Conservation (phyloP, 305 asterid species). For the Fraxinus ornus region DNA sequence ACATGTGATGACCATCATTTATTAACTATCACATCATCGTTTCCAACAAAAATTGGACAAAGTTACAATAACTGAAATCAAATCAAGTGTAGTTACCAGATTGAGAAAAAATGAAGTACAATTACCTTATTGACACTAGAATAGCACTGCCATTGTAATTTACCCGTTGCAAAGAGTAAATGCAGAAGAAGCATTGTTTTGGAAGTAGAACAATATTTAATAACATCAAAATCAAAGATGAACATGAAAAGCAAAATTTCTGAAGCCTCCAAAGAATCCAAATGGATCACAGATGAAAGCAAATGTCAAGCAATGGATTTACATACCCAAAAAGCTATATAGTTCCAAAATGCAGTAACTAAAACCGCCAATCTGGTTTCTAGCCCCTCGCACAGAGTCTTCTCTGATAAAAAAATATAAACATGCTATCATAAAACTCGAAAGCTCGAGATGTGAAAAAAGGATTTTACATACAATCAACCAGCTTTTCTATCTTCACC, state of each 20-base stretch:
- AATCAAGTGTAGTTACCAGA: too few relatives aligned
- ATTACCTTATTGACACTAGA: not conserved
- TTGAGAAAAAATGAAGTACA: too few relatives aligned
- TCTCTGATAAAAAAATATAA: constrained; percentile 7
- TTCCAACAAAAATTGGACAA: not conserved
- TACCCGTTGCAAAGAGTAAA: not conserved
- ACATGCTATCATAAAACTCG: constrained; percentile 13
- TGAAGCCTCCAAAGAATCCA: not conserved
- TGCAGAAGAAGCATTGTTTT: not conserved
- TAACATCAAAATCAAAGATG: not conserved
- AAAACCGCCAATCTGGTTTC: constrained; percentile 18
- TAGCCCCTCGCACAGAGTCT: not conserved
- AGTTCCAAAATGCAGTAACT: constrained; percentile 11
- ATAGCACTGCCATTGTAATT: not conserved
- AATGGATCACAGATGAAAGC: not conserved
- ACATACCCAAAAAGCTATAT: constrained; percentile 21
- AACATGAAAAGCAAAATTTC: not conserved
- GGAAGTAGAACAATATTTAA: not conserved
- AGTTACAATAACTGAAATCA: not conserved
- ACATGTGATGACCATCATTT: not conserved
- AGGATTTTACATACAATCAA: constrained; percentile 18
- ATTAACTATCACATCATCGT: not conserved
- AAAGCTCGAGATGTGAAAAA: constrained; percentile 14
- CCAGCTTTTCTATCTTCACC: constrained; percentile 16
- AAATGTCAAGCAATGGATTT: constrained; percentile 23